Evolutionary conservation across 2,329 filamentous ascomycete genomes (phyloP), one percentile per base, ranked within the genome.

Genomic region (Corinectria fuckeliana): DNA sequence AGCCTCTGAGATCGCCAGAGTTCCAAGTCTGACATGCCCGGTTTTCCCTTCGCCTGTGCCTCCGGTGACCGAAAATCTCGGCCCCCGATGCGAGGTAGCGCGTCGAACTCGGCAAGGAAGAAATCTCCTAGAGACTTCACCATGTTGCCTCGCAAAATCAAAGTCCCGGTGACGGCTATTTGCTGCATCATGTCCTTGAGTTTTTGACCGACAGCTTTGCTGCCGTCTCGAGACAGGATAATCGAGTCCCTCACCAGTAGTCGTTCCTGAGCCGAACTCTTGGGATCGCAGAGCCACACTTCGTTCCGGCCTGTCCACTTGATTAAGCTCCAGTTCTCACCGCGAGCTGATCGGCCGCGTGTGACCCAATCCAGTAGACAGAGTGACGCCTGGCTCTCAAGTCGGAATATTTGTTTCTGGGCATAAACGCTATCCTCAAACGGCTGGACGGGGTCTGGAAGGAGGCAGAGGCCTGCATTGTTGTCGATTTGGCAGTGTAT

Each of bases 291-390:
- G 38, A 78, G 73, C 88, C 90, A 94, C n/a, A 98, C 84, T 77
- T 99, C 95, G 72, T 97, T 98, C 64, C 91, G 85, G 9, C 92
- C 93, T 58, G 82, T 86, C 87, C 95, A 98, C 62, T 83, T 84
- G 56, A 84, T 80, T 61, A 97, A 88, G 67, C 88, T 89, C 95
- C 95, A 99, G 63, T 92, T 84, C 77, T 99, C 95, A 21, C 93
- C 93, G 45, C 91, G 86, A 4, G 95, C 93, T 4, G 83, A 86
- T 16, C 95, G 87, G 7, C 95, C 95, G 71, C 94, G 91, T 2
- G 89, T 96, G 6, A 98, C 93, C 95, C 95, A 99, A 75, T 99
- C 95, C 44, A 97, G 80, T 2, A 96, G 83, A 72, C 93, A 96
- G 13, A 98, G 77, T 38, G 89, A 88, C 67, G 81, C 85, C 5